Base-by-base conservation (phyloP, 2,329 filamentous ascomycete species). In the Fusarium sororula region DNA sequence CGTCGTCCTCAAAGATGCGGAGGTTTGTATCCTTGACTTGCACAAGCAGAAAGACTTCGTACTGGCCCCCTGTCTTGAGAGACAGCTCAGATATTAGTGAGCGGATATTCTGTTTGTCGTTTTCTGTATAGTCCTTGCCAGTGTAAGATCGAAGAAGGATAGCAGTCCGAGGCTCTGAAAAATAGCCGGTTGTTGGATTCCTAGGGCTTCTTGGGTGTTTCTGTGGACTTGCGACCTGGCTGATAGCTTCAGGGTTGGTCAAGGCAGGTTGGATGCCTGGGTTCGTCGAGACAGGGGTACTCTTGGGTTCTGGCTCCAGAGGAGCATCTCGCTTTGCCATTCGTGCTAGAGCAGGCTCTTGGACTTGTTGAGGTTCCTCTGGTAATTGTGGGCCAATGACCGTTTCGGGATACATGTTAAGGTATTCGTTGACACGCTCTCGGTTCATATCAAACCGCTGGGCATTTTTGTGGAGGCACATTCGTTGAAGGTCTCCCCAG, bases 101-200 rank as follows among this genome's bases (percentile, higher is more conserved):
- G 35, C 95, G 92, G 45, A 97, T 90, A 61, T 91, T 91, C 80
- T 95, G 90, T 78, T 93, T 90, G 79, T 96, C 93, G 78, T 96
- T 93, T 45, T 93, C 89, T 35, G 91, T 93, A 80, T 95, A 98
- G 35, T 89, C 81, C 80, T 93, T 94, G 63, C 90, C 92, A 38
- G 89, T 90, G 85, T 93, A 96, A 0, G 93, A 92, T 42, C 94
- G 90, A 42, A 97, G 87, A 11, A 98, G 82, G 15, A 97, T 82
- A 3, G 93, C 94, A 1, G 93, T 95, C 41, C 94, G 88, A 6
- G 83, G 79, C 77, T 89, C 87, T 4, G 80, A 75, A 47, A 73
- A 74, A 57, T 76, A 77, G 24, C 69, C 72, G 18, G 63, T 72
- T 30, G 68, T 47, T n/a, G 64, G 68, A 35, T 72, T 75, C 28